Evolutionary conservation across 2,329 filamentous ascomycete species (phyloP), one percentile per base, ranked within the genome.

Genomic region (Aspergillus spinulosporus): DNA sequence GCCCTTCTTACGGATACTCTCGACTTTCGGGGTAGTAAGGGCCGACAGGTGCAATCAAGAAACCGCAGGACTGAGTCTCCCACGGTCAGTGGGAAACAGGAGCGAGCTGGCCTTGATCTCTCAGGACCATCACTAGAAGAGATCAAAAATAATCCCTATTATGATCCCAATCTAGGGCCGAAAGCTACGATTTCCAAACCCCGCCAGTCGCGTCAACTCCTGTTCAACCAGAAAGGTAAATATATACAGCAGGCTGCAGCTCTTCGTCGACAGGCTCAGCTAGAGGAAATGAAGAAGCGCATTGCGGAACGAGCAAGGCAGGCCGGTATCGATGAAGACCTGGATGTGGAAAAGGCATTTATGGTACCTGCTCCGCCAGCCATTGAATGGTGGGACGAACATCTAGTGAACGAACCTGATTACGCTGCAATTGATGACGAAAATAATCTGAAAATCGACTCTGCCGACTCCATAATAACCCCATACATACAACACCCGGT

Each of bases 351-450:
- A 72, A 96, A 93, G 72, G 89, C 91, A 32, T 97, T 93, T 70
- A 76, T 94, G 3, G 85, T 97, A 4, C 88, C 93, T 60, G 81
- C 83, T 32, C 94, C 94, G 7, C 94, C 94, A 3, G 88, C 88
- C 5, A 83, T 97, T 42, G 94, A 99, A 73, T 99, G 94, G 94
- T 97, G 93, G 90, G 94, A 99, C 66, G 92, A 97, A 76, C 90
- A 87, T 2, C 78, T 97, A 14, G 81, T 96, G 12, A 82, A 88
- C 50, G 90, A 88, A 42, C 82, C 83, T 42, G 87, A 83, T 54
- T 97, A 97, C 75, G 82, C 87, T 57, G 80, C 82, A 58, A 83
- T 94, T 56, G 84, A 88, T 28, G 77, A 88, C 57, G 78, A 83
- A 0, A 75, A 77, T 12, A 86, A 84, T 43, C 78, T 94, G 58